phyloP scores from a whole-genome alignment of 805 yeast species.

The Wickerhamiella qilinensis region DNA sequence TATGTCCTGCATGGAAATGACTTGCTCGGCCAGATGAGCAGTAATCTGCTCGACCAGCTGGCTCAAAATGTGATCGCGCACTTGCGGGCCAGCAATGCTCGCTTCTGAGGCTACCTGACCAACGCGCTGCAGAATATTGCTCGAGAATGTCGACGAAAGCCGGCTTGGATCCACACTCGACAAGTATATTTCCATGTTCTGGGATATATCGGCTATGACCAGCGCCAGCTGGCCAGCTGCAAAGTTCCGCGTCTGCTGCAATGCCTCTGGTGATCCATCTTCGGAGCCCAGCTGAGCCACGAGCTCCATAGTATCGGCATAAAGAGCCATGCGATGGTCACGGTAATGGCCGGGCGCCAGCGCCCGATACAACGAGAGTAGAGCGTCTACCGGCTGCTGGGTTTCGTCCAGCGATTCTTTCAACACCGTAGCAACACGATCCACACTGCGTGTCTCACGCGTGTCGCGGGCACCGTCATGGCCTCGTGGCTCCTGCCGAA shows the following conservation, averaged over 20 bases:
- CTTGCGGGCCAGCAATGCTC: slow-evolving; percentile 10
- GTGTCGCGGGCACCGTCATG: too few relatives aligned
- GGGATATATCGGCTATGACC: slow-evolving; percentile 2
- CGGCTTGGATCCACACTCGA: slow-evolving; percentile 1
- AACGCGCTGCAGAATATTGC: slow-evolving; percentile 3
- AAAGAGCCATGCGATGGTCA: slow-evolving; percentile 7
- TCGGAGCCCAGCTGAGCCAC: neutral
- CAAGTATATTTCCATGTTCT: slow-evolving; percentile 4
- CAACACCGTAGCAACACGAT: slow-evolving; percentile 5
- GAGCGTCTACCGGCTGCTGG: slow-evolving; percentile 4
- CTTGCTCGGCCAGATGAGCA: slow-evolving; percentile 8
- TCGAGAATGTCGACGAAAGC: neutral
- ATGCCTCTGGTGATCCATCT: slow-evolving; percentile 1
- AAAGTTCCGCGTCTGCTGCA: slow-evolving; percentile 3
- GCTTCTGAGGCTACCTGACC: slow-evolving; percentile 8
- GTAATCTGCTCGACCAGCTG: slow-evolving; percentile 23
- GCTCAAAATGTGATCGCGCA: slow-evolving; percentile 10
- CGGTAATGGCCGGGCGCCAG: slow-evolving; percentile 11
- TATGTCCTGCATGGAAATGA: slow-evolving; percentile 17
- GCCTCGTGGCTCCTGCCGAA: too few relatives aligned
- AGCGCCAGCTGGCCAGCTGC: slow-evolving; percentile 5
- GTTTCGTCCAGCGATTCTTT: slow-evolving; percentile 4
- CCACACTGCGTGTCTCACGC: too few relatives aligned
- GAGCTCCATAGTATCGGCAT: slow-evolving; percentile 10
- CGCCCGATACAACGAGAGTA: slow-evolving; percentile 11